Evolutionary conservation across 257 asterid genomes (phyloP).

Genomic region (Przewalskia tangutica): DNA sequence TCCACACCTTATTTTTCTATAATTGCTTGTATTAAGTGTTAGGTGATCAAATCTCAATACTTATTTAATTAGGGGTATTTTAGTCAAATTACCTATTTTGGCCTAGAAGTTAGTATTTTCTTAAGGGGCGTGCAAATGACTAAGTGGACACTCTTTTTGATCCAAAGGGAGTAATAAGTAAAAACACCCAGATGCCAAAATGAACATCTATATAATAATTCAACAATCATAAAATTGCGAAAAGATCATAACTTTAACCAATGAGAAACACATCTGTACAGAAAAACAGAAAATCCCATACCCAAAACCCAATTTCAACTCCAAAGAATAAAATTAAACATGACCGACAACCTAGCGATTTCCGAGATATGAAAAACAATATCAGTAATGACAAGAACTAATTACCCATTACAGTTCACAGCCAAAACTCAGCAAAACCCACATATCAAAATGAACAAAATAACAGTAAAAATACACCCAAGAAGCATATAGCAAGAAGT

Average conservation of each 20-base stretch:
- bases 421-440: no score
- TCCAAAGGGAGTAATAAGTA: no score
- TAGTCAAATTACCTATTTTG: neutral
- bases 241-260: constrained; percentile 6
- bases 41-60: no score
- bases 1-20: no score
- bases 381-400: neutral
- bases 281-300: neutral
- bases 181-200: neutral
- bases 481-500: neutral
- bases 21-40: no score
- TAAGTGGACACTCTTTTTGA: no score
- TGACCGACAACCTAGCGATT: constrained; percentile 2
- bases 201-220: no score
- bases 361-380: neutral
- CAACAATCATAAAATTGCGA: no score
- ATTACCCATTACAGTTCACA: constrained; percentile 4
- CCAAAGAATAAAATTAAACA: neutral
- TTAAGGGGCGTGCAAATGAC: no score
- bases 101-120: no score
- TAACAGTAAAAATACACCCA: neutral
- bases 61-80: no score
- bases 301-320: neutral
- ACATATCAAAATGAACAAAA: neutral
- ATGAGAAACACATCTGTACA: neutral